Percentiles rank a stretch among this genome's conserved stretches.
phyloP scores from a whole-genome alignment of 2,329 filamentous ascomycete genomes.

The Sporothrix euskadiensis region DNA sequence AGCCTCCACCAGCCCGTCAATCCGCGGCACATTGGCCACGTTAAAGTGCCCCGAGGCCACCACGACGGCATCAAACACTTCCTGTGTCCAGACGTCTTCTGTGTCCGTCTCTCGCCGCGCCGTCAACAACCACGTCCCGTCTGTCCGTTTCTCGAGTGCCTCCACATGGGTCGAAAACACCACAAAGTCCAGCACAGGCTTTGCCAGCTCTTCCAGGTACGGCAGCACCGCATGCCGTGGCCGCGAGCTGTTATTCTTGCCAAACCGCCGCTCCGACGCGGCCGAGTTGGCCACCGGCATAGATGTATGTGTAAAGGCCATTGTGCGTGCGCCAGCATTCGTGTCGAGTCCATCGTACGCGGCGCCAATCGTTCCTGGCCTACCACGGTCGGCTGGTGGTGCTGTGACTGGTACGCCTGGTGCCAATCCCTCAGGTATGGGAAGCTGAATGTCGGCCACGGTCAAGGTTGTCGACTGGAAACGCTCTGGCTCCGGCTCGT shows the following conservation, averaged over 20 bases:
- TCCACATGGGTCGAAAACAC: slow-evolving; percentile 18
- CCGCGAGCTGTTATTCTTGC: slow-evolving; percentile 22
- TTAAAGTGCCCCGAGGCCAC: slow-evolving; percentile 46
- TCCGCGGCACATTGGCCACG: slow-evolving; percentile 43
- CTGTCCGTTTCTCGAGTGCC: slow-evolving; percentile 56
- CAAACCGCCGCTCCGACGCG: slow-evolving; percentile 2
- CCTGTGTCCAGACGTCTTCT: slow-evolving; percentile 44
- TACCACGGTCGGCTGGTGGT: not conserved
- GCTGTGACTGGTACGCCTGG: not conserved
- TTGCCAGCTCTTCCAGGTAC: slow-evolving; percentile 20
- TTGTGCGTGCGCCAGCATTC: slow-evolving; percentile 21
- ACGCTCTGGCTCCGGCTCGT: slow-evolving; percentile 9
- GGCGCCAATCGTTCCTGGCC: slow-evolving; percentile 4
- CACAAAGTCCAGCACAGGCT: not conserved
- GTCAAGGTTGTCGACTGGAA: slow-evolving; percentile 17
- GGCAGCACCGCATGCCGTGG: slow-evolving; percentile 5
- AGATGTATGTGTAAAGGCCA: slow-evolving; percentile 27
- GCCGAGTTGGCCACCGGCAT: slow-evolving; percentile 21
- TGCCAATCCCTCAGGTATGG: not conserved
- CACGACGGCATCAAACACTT: slow-evolving; percentile 44
- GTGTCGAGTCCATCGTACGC: slow-evolving; percentile 26
- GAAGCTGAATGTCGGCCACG: slow-evolving; percentile 9
- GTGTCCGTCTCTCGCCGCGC: slow-evolving; percentile 41
- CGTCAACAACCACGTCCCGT: slow-evolving; percentile 51
- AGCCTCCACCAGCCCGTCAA: slow-evolving; percentile 44